Evolutionary conservation across 768 basidiomycete genomes (phyloP).

Genomic region (Russula compacta): DNA sequence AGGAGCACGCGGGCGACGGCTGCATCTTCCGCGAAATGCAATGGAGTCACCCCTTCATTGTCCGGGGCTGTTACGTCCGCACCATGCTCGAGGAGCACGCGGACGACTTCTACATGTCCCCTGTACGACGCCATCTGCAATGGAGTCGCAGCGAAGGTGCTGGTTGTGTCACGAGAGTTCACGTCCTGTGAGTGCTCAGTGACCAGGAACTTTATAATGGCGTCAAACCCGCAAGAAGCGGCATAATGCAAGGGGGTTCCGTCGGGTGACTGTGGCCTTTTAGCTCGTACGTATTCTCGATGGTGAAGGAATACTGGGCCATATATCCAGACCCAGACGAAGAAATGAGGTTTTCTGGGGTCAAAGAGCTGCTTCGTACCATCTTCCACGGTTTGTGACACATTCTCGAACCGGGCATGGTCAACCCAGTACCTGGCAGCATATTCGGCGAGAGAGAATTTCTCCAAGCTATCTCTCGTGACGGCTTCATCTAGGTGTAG

Average conservation of each 20-base stretch:
- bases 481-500: neutral
- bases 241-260: neutral
- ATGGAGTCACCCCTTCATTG: neutral
- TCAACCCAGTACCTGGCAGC: neutral
- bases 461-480: neutral
- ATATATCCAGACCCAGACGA: neutral
- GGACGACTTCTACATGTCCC: neutral
- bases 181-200: neutral
- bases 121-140: neutral
- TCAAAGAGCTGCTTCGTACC: neutral
- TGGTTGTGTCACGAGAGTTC: neutral
- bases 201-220: neutral
- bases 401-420: neutral
- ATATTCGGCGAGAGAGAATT: neutral
- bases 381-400: neutral
- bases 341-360: neutral
- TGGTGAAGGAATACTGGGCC: neutral
- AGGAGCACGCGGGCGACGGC: neutral
- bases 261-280: neutral
- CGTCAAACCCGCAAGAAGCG: neutral
- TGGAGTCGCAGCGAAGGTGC: neutral
- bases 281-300: too few species aligned
- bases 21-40: neutral
- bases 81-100: neutral
- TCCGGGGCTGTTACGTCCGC: neutral